Evolutionary conservation across 768 basidiomycete species (phyloP), one percentile per base, ranked within the genome.

Genomic region (Rubroboletus pulcherrimus): DNA sequence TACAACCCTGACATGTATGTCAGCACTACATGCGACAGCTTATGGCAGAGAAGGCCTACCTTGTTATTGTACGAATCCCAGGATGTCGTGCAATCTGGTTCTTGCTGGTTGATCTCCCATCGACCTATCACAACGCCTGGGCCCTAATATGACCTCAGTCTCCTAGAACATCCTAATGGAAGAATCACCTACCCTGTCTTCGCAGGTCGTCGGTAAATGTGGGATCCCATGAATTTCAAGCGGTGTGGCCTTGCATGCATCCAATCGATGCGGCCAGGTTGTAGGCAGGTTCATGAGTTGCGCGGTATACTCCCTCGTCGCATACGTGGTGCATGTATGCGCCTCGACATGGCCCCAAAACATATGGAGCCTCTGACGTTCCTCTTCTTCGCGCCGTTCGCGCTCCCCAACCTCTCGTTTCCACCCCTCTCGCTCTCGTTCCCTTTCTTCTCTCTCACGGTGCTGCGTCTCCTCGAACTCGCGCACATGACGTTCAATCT

Each of bases 231-330:
- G 66, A 3, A 71, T 45, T 12, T 61, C 58, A 1, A 67, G 54
- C 0, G 66, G 57, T 0, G 64, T 70, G 0, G 48, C 52, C 43
- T 37, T 62, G 58, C 70, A 70, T 0, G 66, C 66, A 5, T 59
- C 59, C n/a, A 66, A 12, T 7, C 59, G 59, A 35, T 58, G 60
- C 6, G 38, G 39, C 53, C 66, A 65, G 17, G 49, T 43, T 0
- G 9, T 30, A 5, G 70, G 72, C n/a, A 73, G 43, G 39, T 72
- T 72, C 47, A 59, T 60, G 3, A 74, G 53, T 5, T 55, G 54
- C 0, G 73, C 73, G 1, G 65, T 62, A 31, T 73, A 73, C 40
- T 63, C 62, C 42, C 68, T 63, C 3, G 67, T 65, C 0, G 58
- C 68, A 49, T 68, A 72, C 0, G 66, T 63, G 26, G 53, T 63